phyloP scores from a whole-genome alignment of 163 green algal genomes.

The Chlorella variabilis region DNA sequence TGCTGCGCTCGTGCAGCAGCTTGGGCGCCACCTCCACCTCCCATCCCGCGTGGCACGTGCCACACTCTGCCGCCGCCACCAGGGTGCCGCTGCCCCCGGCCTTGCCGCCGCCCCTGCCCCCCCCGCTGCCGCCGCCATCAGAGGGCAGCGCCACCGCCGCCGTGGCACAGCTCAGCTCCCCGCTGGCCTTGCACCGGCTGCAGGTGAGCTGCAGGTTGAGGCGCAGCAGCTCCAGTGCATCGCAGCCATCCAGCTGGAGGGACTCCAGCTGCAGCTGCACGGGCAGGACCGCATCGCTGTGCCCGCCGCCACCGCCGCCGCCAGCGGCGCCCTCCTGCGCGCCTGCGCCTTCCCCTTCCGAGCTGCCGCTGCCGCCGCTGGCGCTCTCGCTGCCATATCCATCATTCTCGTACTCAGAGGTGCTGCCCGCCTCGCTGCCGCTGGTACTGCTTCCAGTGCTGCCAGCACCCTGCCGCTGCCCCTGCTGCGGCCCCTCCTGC shows the following conservation, averaged over 20 bases:
- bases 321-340: slow-evolving; percentile 25
- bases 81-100: slow-evolving; percentile 22
- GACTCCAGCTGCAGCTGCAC: slow-evolving; percentile 44
- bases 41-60: slow-evolving; percentile 44
- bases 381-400: background rate
- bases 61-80: slow-evolving; percentile 35
- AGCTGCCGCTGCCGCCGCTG: background rate
- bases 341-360: background rate
- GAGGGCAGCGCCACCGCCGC: slow-evolving; percentile 44
- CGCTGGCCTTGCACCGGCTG: slow-evolving; percentile 41
- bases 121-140: background rate
- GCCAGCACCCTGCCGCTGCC: no score
- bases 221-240: slow-evolving; percentile 54
- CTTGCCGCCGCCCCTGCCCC: background rate
- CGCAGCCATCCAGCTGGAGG: slow-evolving; percentile 44
- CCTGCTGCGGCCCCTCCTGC: no score
- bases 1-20: slow-evolving; percentile 58
- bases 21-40: slow-evolving; percentile 28
- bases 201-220: slow-evolving; percentile 58
- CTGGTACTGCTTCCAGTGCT: slow-evolving; percentile 2
- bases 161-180: slow-evolving; percentile 43
- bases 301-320: slow-evolving; percentile 11
- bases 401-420: background rate
- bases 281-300: slow-evolving; percentile 26
- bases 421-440: no score